Percentiles rank a stretch among this genome's conserved stretches.
phyloP scores from a whole-genome alignment of 139 green algal genomes.

The Deuterostichococcus epilithicus region DNA sequence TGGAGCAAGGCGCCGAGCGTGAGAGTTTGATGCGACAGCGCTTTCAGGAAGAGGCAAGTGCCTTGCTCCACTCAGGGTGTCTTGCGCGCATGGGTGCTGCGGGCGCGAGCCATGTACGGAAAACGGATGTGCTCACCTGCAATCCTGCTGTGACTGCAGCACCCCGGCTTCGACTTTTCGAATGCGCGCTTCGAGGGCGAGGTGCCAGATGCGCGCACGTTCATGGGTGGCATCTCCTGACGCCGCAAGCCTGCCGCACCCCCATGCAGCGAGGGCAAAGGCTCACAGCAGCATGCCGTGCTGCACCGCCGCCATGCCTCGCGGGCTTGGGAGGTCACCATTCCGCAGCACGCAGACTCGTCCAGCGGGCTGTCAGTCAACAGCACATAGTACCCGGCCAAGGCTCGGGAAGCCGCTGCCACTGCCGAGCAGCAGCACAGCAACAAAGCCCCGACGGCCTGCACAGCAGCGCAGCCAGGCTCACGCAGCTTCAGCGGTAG shows the following conservation, averaged over 20 bases:
- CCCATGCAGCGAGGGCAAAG: not conserved
- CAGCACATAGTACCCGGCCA: not conserved
- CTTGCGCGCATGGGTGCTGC: not conserved
- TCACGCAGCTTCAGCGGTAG: not conserved
- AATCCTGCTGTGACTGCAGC: slow-evolving; percentile 42
- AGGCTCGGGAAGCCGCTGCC: too few species aligned
- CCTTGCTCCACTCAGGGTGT: not conserved
- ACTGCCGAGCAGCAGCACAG: not conserved
- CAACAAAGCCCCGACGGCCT: not conserved
- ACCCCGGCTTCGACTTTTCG: slow-evolving; percentile 95
- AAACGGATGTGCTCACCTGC: not conserved
- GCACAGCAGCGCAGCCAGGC: not conserved
- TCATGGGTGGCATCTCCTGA: slow-evolving; percentile 66
- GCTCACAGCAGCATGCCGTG: not conserved
- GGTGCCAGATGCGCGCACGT: slow-evolving; percentile 77
- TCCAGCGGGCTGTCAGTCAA: not conserved
- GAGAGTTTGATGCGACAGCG: slow-evolving; percentile 87
- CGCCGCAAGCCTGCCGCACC: not conserved
- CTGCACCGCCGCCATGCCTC: not conserved
- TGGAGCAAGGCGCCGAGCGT: slow-evolving; percentile 57
- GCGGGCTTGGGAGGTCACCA: not conserved
- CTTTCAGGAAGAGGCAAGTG: slow-evolving; percentile 81
- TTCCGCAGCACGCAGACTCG: not conserved
- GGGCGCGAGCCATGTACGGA: not conserved
- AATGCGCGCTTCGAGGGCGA: slow-evolving; percentile 73